Percentiles rank a stretch among this genome's conserved stretches.
Evolutionary conservation across 768 basidiomycete species (phyloP).

Genomic region (Auricularia heimuer): DNA sequence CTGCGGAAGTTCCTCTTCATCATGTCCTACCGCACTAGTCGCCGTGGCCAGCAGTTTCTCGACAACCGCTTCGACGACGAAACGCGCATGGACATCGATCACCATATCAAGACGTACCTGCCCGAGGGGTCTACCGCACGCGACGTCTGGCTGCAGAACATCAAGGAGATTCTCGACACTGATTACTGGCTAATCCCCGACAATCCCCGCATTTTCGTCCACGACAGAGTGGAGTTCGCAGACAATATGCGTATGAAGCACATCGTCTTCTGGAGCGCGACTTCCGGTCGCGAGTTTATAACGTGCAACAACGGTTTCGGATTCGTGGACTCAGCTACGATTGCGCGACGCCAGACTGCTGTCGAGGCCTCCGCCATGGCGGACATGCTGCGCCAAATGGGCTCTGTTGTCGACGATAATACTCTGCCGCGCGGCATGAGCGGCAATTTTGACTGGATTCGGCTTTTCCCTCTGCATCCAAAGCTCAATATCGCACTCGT

Average conservation of each 20-base stretch:
- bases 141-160: constrained; percentile 7
- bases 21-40: neutral
- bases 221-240: constrained; percentile 1
- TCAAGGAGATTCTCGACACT: constrained; percentile 3
- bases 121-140: neutral
- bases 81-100: neutral
- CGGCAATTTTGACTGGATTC: neutral
- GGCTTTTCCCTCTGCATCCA: neutral
- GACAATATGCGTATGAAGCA: neutral
- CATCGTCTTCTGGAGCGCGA: constrained; percentile 2
- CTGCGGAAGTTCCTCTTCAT: constrained; percentile 8
- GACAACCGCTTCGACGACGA: neutral
- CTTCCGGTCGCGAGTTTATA: neutral
- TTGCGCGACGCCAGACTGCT: too few relatives aligned
- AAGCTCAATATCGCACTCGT: neutral
- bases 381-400: neutral
- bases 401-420: neutral
- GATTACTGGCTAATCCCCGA: constrained; percentile 4
- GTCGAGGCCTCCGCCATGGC: neutral
- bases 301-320: neutral
- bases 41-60: constrained; percentile 2
- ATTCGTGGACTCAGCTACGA: neutral
- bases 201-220: neutral
- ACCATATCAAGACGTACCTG: neutral
- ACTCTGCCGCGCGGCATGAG: too few relatives aligned